phyloP scores from a whole-genome alignment of 2,329 filamentous ascomycete genomes.

The Diaporthe nobilis region DNA sequence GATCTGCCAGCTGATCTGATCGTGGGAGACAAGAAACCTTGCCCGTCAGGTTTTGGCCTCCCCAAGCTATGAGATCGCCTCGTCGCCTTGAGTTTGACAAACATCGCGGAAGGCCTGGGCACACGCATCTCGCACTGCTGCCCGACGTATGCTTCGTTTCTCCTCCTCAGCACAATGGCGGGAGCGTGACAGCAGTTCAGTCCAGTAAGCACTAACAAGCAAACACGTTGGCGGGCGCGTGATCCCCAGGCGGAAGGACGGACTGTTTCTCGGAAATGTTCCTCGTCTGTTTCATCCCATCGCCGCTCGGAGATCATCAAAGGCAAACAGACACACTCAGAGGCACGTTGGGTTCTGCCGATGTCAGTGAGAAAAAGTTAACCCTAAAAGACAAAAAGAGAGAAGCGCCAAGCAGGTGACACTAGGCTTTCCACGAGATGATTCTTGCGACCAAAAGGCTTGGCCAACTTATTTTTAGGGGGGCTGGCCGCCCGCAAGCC shows the following conservation, averaged over 20 bases:
- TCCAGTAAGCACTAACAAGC: not conserved
- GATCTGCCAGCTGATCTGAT: conserved; percentile 18
- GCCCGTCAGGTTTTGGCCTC: not conserved
- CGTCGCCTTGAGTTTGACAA: not conserved
- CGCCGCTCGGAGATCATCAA: conserved; percentile 4
- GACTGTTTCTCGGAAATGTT: conserved; percentile 17
- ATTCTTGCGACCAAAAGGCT: conserved; percentile 10
- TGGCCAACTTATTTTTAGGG: conserved; percentile 8
- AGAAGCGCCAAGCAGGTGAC: conserved; percentile 1
- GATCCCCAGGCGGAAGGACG: not conserved
- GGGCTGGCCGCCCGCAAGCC: not conserved
- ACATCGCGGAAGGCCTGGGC: not conserved
- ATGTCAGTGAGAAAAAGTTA: not conserved
- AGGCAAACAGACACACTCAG: not conserved
- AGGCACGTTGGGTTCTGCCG: not conserved
- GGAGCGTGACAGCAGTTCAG: not conserved
- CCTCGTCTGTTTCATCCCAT: conserved; percentile 27
- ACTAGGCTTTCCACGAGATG: conserved; percentile 13
- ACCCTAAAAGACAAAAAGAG: not conserved
- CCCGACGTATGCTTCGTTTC: not conserved
- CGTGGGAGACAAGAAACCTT: not conserved
- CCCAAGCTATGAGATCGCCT: not conserved
- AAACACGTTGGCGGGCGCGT: not conserved
- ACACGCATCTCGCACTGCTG: too few species aligned
- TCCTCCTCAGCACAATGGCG: not conserved